Evolutionary conservation across 2,329 filamentous ascomycete genomes (phyloP).

Genomic region (Trichoderma sp.): DNA sequence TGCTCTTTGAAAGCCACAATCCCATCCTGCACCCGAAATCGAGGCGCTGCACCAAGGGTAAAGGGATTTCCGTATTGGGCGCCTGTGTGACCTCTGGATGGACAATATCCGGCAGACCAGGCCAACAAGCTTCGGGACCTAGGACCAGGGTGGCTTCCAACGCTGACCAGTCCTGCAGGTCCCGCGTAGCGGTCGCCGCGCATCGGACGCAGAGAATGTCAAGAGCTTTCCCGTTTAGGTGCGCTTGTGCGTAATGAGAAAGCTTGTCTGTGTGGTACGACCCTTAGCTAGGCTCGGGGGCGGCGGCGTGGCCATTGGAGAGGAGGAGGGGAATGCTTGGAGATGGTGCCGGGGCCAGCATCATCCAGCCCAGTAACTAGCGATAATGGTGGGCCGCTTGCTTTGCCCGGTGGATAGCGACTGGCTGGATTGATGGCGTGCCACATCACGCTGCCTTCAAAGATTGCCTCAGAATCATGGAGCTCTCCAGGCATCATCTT

Average conservation of each 20-base stretch:
- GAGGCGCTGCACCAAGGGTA: slow-evolving; percentile 31
- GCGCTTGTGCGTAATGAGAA: slow-evolving; percentile 25
- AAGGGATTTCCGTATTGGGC: slow-evolving; percentile 39
- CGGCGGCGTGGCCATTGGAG: slow-evolving; percentile 18
- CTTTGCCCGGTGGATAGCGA: slow-evolving; percentile 23
- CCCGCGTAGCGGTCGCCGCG: slow-evolving; percentile 29
- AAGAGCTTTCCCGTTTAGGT: slow-evolving; percentile 41
- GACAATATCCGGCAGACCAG: slow-evolving; percentile 25
- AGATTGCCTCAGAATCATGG: slow-evolving; percentile 8
- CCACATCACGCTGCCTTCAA: slow-evolving; percentile 17
- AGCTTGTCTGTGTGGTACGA: slow-evolving; percentile 11
- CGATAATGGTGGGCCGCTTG: slow-evolving; percentile 23
- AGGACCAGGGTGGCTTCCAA: slow-evolving; percentile 8
- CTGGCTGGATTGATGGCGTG: slow-evolving; percentile 18
- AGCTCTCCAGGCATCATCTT: slow-evolving; percentile 25
- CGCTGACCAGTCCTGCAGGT: slow-evolving; percentile 31
- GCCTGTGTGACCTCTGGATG: slow-evolving; percentile 34
- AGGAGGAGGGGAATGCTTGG: slow-evolving; percentile 1
- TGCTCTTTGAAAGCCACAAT: neutral
- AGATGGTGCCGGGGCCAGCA: slow-evolving; percentile 6
- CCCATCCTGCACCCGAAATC: slow-evolving; percentile 11
- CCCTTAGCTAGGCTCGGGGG: slow-evolving; percentile 13
- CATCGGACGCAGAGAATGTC: slow-evolving; percentile 41
- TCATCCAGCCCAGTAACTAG: neutral
- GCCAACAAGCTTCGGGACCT: slow-evolving; percentile 27